Base-by-base conservation (phyloP, 1,284 basidiomycete species). In the Meira miltonrushii region DNA sequence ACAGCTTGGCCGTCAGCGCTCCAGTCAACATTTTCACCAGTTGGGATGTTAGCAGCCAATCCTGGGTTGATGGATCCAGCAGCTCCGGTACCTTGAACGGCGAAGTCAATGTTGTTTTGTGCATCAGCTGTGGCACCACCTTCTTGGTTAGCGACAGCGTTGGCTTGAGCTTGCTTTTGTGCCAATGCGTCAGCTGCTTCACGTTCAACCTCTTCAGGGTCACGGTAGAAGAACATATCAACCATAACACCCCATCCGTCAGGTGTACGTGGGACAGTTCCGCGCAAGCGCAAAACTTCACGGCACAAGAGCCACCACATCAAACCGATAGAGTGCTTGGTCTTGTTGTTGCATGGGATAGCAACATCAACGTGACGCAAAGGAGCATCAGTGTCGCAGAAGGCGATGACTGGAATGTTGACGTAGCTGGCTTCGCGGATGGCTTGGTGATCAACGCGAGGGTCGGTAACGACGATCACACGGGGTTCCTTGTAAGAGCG, bases 221-320 rank as follows among this genome's bases (percentile, higher is more conserved):
- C 94, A 78, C 94, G 91, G 87, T 97, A 98, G 88, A 97, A 97
- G 91, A 96, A 97, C 90, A 97, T 92, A 83, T 97, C 94, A 74
- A 94, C 91, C 74, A 98, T 96, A 80, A 95, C 88, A 79, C 87
- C 88, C 92, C 94, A 97, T 76, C 89, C 90, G 69, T 93, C 90
- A 68, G 85, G 81, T 54, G 89, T 88, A 75, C 93, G 87, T 67
- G 92, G 87, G 79, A 97, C 87, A 64, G 88, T 88, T 64, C 94
- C 95, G 67, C 91, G 87, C 78, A 98, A 85, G 79, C 94, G 88
- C 80, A 98, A 88, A 77, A 96, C 92, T 81, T 98, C 94, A 77
- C 94, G 90, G 80, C 90, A 90, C 78, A 98, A 89, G 74, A 98
- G 82, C 92, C 93, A 98, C 95, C 95, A 98, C 77, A 96, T 85